These are phyloP conservation scores for Globisporangium barbulae DNA, from an alignment of 352 stramenopile species.

Conservation along the genomic window DNA sequence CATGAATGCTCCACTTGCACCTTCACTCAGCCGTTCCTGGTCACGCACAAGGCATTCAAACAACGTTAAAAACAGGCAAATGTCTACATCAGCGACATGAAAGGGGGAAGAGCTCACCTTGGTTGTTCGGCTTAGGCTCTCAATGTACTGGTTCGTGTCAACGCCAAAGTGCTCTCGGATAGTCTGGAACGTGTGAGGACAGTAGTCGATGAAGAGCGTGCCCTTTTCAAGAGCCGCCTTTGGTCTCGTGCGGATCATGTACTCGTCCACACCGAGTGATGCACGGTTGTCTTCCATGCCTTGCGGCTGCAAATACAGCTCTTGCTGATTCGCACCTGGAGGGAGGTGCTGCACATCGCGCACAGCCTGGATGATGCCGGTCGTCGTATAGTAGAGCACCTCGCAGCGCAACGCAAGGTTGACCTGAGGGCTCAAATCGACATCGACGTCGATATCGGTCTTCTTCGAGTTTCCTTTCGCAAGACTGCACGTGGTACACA, in stretches of 20 bases:
- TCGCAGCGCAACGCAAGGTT: conserved; percentile 83
- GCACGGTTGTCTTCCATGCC: conserved; percentile 73
- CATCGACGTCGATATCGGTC: conserved; percentile 74
- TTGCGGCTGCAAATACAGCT: conserved; percentile 77
- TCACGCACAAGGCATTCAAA: not conserved
- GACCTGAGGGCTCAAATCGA: conserved; percentile 83
- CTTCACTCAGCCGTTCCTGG: conserved; percentile 78
- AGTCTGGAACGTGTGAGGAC: conserved; percentile 81
- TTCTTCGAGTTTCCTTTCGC: conserved; percentile 33
- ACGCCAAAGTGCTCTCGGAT: conserved; percentile 85
- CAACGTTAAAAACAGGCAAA: conserved; percentile 4
- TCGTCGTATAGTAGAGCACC: conserved; percentile 87
- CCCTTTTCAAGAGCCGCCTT: conserved; percentile 72
- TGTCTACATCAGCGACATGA: not conserved
- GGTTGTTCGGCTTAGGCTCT: conserved; percentile 78
- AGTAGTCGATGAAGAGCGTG: conserved; percentile 87
- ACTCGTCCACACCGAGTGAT: conserved; percentile 77
- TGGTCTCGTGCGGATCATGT: conserved; percentile 77
- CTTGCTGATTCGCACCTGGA: conserved; percentile 64
- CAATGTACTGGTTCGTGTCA: conserved; percentile 79
- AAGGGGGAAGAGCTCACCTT: conserved; percentile 27
- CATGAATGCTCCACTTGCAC: conserved; percentile 86
- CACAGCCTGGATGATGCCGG: conserved; percentile 84
- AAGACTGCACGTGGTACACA: not conserved
- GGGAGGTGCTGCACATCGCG: conserved; percentile 67